These are phyloP conservation scores for Irpex rosettiformis DNA, from an alignment of 1,284 basidiomycete genomes.

Conservation along the genomic window DNA sequence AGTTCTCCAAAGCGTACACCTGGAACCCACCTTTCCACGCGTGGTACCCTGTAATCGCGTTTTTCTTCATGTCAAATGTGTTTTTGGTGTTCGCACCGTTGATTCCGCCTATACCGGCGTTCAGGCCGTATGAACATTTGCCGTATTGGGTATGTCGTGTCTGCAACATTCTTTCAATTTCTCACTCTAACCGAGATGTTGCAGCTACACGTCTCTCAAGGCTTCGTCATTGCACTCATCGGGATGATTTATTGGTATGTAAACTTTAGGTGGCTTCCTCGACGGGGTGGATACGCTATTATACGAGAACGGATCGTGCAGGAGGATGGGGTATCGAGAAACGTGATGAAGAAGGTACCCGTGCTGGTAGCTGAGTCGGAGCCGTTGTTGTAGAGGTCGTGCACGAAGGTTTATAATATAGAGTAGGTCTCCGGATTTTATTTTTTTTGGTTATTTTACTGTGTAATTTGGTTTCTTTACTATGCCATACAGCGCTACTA, in stretches of 20 bases:
- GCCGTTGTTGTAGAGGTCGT: constrained; percentile 16
- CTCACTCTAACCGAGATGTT: not conserved
- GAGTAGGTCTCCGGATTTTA: not conserved
- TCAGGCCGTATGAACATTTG: constrained; percentile 49
- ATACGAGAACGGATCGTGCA: constrained; percentile 46
- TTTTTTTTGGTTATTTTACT: not conserved
- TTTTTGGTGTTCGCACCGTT: constrained; percentile 58
- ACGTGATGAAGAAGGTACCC: constrained; percentile 8
- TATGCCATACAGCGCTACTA: not conserved
- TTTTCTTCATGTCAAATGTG: constrained; percentile 62
- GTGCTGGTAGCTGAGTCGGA: constrained; percentile 52
- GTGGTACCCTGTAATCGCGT: constrained; percentile 40
- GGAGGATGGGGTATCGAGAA: constrained; percentile 42
- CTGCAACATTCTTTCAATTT: not conserved
- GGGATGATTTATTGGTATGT: constrained; percentile 62
- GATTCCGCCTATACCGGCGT: constrained; percentile 50
- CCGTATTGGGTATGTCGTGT: constrained; percentile 54
- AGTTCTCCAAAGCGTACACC: constrained; percentile 29
- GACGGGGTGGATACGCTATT: constrained; percentile 45
- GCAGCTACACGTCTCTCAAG: constrained; percentile 53
- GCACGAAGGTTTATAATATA: not conserved
- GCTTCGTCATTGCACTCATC: constrained; percentile 45
- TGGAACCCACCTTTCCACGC: constrained; percentile 67
- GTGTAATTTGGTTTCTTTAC: not conserved
- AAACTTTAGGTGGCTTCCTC: constrained; percentile 52